These are phyloP conservation scores for Fraxinus excelsior DNA, from an alignment of 257 asterid species.

Conservation along the genomic window DNA sequence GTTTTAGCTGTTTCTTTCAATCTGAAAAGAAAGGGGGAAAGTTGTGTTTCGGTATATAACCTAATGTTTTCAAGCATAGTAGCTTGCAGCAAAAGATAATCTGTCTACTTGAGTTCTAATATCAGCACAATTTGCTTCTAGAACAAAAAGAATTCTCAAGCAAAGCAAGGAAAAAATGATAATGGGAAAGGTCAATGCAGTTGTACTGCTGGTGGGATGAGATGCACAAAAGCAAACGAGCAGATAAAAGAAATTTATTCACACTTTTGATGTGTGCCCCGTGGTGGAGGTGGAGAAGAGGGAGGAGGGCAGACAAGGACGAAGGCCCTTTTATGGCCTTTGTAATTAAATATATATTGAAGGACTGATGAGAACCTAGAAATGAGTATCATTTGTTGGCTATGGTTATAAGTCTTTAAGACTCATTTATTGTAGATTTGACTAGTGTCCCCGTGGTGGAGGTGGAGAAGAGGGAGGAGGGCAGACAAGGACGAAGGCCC, in stretches of 20 bases:
- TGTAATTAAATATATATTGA: background rate
- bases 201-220: conserved; percentile 10
- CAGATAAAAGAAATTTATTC: conserved; percentile 2
- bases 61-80: conserved; percentile 8
- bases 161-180: conserved; percentile 15
- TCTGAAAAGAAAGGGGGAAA: background rate
- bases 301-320: background rate
- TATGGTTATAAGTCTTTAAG: background rate
- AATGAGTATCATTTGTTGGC: background rate
- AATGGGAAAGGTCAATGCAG: conserved; percentile 12
- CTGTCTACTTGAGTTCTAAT: background rate
- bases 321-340: background rate
- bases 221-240: conserved; percentile 9
- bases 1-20: conserved; percentile 18
- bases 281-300: background rate
- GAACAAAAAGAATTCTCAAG: conserved; percentile 6
- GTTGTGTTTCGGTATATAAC: background rate
- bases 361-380: background rate
- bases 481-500: background rate
- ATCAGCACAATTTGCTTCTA: background rate
- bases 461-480: background rate
- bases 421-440: conserved; percentile 8
- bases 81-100: background rate
- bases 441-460: background rate
- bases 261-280: background rate